A percentile compares a stretch with the other conserved stretches of the same genome.
These are phyloP conservation scores for Vanilla planifolia DNA, from an alignment of 106 monocot genomes.

Conservation along the genomic window DNA sequence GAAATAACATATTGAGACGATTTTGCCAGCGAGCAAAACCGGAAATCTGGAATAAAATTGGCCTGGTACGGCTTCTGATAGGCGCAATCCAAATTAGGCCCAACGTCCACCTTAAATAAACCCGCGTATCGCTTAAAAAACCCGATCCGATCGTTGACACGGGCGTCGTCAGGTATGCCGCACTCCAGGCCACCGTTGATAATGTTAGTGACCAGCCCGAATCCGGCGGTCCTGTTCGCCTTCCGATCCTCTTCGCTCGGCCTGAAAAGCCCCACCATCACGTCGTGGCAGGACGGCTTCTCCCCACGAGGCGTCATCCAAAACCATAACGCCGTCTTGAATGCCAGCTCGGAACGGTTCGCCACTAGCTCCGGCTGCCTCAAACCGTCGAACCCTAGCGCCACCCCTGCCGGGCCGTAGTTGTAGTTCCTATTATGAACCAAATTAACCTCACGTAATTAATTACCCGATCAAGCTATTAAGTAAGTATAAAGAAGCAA, in stretches of 20 bases:
- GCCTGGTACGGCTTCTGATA: conserved; percentile 14
- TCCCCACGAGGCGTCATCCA: conserved; percentile 65
- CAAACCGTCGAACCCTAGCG: conserved; percentile 70
- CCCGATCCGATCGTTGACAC: conserved; percentile 40
- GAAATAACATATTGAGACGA: too few species aligned
- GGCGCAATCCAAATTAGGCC: conserved; percentile 19
- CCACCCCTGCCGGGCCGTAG: conserved; percentile 78
- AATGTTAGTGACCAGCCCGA: conserved; percentile 67
- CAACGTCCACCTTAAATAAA: conserved; percentile 11
- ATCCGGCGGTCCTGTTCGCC: conserved; percentile 65
- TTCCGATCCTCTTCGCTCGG: conserved; percentile 36
- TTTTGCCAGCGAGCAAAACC: too few species aligned
- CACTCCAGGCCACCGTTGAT: conserved; percentile 60
- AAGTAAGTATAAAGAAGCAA: background rate
- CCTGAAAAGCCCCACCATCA: conserved; percentile 64
- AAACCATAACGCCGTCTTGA: conserved; percentile 85
- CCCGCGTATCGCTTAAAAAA: conserved; percentile 15
- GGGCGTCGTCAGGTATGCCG: conserved; percentile 19
- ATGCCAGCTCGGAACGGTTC: conserved; percentile 52
- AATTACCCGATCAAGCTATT: too few species aligned
- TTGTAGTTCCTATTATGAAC: conserved; percentile 58
- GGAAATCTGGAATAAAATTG: too few species aligned
- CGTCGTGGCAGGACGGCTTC: conserved; percentile 84
- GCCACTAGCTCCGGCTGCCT: conserved; percentile 62
- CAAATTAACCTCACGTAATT: too few species aligned